These are phyloP conservation scores for Hymenoscyphus infarciens DNA, from an alignment of 2,329 filamentous ascomycete species.

Conservation along the genomic window DNA sequence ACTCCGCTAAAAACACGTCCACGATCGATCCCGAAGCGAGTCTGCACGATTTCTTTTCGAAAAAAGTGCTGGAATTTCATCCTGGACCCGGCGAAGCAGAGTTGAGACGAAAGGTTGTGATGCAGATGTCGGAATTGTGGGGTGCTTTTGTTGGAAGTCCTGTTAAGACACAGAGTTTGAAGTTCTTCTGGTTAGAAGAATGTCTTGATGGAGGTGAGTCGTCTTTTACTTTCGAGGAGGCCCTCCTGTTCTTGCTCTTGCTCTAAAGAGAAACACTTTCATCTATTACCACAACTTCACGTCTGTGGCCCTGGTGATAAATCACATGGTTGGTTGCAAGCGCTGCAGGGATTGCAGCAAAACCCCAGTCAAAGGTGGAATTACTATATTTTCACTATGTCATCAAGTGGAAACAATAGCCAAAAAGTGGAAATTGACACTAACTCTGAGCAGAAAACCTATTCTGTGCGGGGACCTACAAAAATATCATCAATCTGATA, in stretches of 20 bases:
- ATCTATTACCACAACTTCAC: too few relatives aligned
- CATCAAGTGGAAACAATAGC: neutral
- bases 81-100: slow-evolving; percentile 32
- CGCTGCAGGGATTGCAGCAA: too few relatives aligned
- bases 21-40: slow-evolving; percentile 46
- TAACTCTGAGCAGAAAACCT: slow-evolving; percentile 28
- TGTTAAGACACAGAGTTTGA: slow-evolving; percentile 49
- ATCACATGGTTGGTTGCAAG: too few relatives aligned
- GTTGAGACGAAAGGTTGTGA: slow-evolving; percentile 38
- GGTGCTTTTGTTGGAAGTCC: slow-evolving; percentile 51
- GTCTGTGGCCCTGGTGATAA: too few relatives aligned
- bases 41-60: slow-evolving; percentile 51
- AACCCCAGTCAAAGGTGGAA: neutral
- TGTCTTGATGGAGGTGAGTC: slow-evolving; percentile 48
- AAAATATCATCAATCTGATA: slow-evolving; percentile 31
- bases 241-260: neutral
- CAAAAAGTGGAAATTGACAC: neutral
- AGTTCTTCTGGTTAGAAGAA: slow-evolving; percentile 56
- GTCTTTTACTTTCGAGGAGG: neutral
- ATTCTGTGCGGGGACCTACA: slow-evolving; percentile 35
- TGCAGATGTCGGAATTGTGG: slow-evolving; percentile 43
- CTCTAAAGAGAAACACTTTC: neutral
- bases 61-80: slow-evolving; percentile 45
- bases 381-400: too few relatives aligned
- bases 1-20: slow-evolving; percentile 48